These are phyloP conservation scores for Mucor circinelloides DNA, from an alignment of 371 early-diverging fungal genomes.

Conservation along the genomic window DNA sequence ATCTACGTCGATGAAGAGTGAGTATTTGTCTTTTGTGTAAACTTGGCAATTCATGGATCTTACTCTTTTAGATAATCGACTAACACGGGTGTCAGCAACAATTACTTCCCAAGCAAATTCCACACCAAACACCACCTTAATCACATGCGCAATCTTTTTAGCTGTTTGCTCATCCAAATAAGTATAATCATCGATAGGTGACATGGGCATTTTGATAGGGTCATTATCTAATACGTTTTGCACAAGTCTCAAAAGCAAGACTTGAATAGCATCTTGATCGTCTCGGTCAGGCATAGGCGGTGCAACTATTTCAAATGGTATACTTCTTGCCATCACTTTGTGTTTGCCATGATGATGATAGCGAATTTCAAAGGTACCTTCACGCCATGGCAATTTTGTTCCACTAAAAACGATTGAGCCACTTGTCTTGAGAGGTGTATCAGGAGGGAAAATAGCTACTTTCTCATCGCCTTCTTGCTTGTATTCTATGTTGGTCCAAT, in stretches of 20 bases:
- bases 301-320: slow-evolving; percentile 62
- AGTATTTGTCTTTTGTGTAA: too few relatives aligned
- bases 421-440: background rate
- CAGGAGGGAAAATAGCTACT: slow-evolving; percentile 1
- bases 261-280: slow-evolving; percentile 20
- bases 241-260: slow-evolving; percentile 21
- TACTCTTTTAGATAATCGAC: slow-evolving; percentile 22
- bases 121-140: slow-evolving; percentile 73
- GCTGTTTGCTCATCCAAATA: slow-evolving; percentile 62
- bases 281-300: slow-evolving; percentile 16
- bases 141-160: slow-evolving; percentile 70
- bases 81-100: slow-evolving; percentile 44
- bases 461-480: background rate
- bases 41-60: too few relatives aligned
- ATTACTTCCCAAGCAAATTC: slow-evolving; percentile 82
- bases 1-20: background rate
- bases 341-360: slow-evolving; percentile 80
- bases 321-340: slow-evolving; percentile 68
- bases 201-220: slow-evolving; percentile 47
- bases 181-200: slow-evolving; percentile 46
- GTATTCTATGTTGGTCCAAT: slow-evolving; percentile 15
- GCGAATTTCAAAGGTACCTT: slow-evolving; percentile 80
- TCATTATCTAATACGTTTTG: slow-evolving; percentile 33
- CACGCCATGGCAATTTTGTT: slow-evolving; percentile 70
- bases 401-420: slow-evolving; percentile 54